These are phyloP conservation scores for Erigeron canadensis DNA, from an alignment of 129 eudicot species.

Conservation along the genomic window DNA sequence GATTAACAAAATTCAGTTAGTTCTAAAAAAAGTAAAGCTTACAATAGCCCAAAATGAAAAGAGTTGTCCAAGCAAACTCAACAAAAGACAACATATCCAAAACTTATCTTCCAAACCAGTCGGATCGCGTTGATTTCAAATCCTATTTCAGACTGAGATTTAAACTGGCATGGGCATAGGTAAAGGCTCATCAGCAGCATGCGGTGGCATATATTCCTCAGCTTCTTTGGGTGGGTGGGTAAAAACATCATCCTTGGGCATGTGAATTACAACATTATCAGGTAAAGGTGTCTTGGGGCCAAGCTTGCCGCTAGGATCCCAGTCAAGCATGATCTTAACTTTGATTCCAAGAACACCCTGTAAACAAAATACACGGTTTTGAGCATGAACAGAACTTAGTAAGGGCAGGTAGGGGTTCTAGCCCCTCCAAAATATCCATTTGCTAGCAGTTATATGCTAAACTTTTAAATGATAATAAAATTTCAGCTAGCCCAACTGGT, in stretches of 20 bases:
- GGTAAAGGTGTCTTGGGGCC: slow-evolving; percentile 69
- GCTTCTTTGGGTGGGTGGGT: slow-evolving; percentile 38
- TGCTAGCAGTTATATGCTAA: no score
- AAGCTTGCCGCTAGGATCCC: slow-evolving; percentile 64
- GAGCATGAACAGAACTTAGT: no score
- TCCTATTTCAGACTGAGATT: not conserved
- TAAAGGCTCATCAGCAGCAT: slow-evolving; percentile 33
- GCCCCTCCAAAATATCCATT: no score
- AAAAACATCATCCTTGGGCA: slow-evolving; percentile 46
- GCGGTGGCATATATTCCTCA: slow-evolving; percentile 34
- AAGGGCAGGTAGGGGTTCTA: no score
- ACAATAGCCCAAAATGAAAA: not conserved
- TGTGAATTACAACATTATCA: slow-evolving; percentile 47
- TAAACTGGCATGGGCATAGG: slow-evolving; percentile 26
- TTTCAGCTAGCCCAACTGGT: no score
- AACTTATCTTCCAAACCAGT: not conserved
- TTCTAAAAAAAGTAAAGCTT: slow-evolving; percentile 10
- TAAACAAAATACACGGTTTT: not conserved
- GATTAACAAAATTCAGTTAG: slow-evolving; percentile 16
- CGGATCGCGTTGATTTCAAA: not conserved
- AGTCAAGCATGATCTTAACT: slow-evolving; percentile 61
- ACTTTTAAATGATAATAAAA: no score
- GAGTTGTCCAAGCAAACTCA: not conserved
- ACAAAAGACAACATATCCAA: slow-evolving; percentile 4
- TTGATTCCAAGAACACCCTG: slow-evolving; percentile 73